Evolutionary conservation across 2,329 filamentous ascomycete genomes (phyloP).

Genomic region (Akanthomyces dipterigenus): DNA sequence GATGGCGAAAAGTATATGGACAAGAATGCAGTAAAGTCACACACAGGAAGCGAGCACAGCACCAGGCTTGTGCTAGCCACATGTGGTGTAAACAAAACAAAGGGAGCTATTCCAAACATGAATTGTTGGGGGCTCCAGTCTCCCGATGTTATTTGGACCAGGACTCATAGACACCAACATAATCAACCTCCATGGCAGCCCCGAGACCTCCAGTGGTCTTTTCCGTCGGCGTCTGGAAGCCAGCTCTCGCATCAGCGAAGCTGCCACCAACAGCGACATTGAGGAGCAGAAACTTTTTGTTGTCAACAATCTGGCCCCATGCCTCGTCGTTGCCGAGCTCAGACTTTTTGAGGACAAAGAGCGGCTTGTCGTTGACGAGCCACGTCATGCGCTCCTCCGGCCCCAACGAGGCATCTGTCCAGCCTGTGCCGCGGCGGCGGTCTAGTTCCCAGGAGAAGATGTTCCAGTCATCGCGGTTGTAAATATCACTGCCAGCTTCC

Average conservation of each 20-base stretch:
- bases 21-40: not conserved
- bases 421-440: constrained; percentile 15
- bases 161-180: constrained; percentile 28
- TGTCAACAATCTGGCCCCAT: constrained; percentile 26
- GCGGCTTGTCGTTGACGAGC: constrained; percentile 26
- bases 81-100: not conserved
- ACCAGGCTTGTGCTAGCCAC: not conserved
- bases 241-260: constrained; percentile 29
- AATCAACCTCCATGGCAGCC: constrained; percentile 32
- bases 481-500: constrained; percentile 11
- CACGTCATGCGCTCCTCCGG: constrained; percentile 27
- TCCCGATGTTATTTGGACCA: not conserved
- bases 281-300: constrained; percentile 29
- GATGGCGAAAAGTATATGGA: not conserved
- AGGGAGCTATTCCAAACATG: not conserved
- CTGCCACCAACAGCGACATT: constrained; percentile 35
- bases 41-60: not conserved
- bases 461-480: constrained; percentile 27
- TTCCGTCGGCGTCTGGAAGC: constrained; percentile 26
- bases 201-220: constrained; percentile 25
- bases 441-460: constrained; percentile 28
- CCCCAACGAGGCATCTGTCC: constrained; percentile 15
- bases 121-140: not conserved
- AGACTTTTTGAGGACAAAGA: constrained; percentile 22
- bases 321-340: constrained; percentile 21